phyloP scores from a whole-genome alignment of 1,139 yeast genomes.

The Pichia sorboxylosa region DNA sequence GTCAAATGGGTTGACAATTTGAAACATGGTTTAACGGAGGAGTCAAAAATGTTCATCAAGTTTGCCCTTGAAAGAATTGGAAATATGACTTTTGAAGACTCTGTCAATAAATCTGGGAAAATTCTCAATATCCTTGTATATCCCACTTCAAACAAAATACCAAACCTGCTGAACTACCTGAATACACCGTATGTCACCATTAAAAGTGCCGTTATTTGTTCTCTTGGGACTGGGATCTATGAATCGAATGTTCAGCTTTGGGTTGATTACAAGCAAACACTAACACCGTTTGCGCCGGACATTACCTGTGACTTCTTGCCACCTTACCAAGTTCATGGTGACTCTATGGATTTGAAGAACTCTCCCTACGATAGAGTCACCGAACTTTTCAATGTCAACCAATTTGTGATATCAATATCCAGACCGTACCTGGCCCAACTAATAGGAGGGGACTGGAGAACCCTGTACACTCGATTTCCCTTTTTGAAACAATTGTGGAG shows the following conservation, averaged over 20 bases:
- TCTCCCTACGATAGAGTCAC: slow-evolving; percentile 64
- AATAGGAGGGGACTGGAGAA: slow-evolving; percentile 71
- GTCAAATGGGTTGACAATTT: slow-evolving; percentile 11
- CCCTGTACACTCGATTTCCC: slow-evolving; percentile 26
- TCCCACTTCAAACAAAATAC: slow-evolving; percentile 62
- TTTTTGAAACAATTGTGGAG: slow-evolving; percentile 30
- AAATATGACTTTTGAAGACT: slow-evolving; percentile 85
- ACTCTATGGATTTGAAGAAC: slow-evolving; percentile 7
- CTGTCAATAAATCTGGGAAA: slow-evolving; percentile 73
- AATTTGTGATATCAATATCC: slow-evolving; percentile 79
- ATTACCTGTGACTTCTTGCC: slow-evolving; percentile 26
- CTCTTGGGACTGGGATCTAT: slow-evolving; percentile 54
- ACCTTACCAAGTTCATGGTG: slow-evolving; percentile 29
- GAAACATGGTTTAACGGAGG: slow-evolving; percentile 74
- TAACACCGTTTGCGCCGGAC: slow-evolving; percentile 5
- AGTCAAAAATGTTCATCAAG: slow-evolving; percentile 64
- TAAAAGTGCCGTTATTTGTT: slow-evolving; percentile 68
- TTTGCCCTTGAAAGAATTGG: slow-evolving; percentile 73
- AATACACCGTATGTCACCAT: slow-evolving; percentile 91
- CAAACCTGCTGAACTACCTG: slow-evolving; percentile 76
- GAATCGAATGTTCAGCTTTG: slow-evolving; percentile 35
- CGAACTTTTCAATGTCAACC: slow-evolving; percentile 87
- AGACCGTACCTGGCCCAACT: slow-evolving; percentile 89
- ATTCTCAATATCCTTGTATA: slow-evolving; percentile 81
- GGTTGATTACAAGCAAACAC: slow-evolving; percentile 55